Percentiles rank a stretch among this genome's conserved stretches.
Evolutionary conservation across 2,329 filamentous ascomycete species (phyloP).

Genomic region (Scedosporium dehoogii): DNA sequence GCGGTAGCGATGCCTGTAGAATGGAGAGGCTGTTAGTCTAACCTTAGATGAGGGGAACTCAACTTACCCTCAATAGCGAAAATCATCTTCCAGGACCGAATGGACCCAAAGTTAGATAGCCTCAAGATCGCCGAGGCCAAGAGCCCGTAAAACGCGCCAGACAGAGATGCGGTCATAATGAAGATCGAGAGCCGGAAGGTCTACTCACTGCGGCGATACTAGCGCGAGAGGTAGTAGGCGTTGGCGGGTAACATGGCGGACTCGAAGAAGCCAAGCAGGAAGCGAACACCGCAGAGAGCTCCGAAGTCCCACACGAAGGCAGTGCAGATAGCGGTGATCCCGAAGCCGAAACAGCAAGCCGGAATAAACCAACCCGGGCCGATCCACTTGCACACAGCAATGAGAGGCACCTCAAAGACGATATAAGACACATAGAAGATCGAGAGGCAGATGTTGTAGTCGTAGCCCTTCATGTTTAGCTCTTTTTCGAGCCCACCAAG

Average conservation of each 20-base stretch:
- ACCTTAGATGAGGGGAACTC: too few species aligned
- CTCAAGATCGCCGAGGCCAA: conserved; percentile 52
- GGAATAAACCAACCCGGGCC: conserved; percentile 61
- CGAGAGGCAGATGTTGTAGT: conserved; percentile 52
- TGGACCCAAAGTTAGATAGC: conserved; percentile 42
- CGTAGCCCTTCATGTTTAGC: conserved; percentile 41
- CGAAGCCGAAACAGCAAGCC: conserved; percentile 44
- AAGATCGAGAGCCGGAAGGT: conserved; percentile 54
- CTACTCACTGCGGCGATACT: conserved; percentile 39
- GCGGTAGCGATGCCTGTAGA: conserved; percentile 36
- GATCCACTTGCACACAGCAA: conserved; percentile 52
- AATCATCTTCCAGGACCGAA: conserved; percentile 58
- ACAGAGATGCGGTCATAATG: conserved; percentile 55
- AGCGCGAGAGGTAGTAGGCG: conserved; percentile 54
- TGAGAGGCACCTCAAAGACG: conserved; percentile 53
- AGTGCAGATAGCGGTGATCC: conserved; percentile 47
- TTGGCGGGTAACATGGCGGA: conserved; percentile 57
- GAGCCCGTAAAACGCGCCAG: conserved; percentile 58
- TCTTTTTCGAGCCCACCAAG: conserved; percentile 49
- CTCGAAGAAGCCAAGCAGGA: conserved; percentile 51
- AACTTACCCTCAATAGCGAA: conserved; percentile 55
- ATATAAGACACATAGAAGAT: conserved; percentile 58
- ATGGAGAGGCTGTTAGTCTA: too few species aligned
- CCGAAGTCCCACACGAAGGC: conserved; percentile 46
- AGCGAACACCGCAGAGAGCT: conserved; percentile 42